Base-by-base conservation (phyloP, 345 rosid species). In the Erodium maritimum region DNA sequence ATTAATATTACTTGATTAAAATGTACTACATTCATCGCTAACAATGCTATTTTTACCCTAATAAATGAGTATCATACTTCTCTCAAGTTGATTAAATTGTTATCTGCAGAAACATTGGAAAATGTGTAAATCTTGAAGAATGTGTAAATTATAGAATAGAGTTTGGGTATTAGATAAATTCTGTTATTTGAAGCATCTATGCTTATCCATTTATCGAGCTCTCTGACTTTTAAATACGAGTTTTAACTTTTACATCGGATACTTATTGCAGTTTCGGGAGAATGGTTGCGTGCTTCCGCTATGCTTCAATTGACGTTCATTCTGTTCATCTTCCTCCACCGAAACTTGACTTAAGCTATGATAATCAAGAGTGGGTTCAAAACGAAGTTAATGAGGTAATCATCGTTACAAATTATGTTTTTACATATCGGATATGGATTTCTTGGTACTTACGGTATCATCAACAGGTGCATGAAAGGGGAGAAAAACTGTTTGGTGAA, bases 231-330 rank as follows among this genome's bases (percentile, higher is more conserved):
- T 13, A 12, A 37, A 37, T 23, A 48, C 25, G n/a, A n/a, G n/a
- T n/a, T n/a, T n/a, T n/a, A n/a, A n/a, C n/a, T n/a, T n/a, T n/a
- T n/a, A n/a, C n/a, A n/a, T n/a, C n/a, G n/a, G n/a, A n/a, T n/a
- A n/a, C n/a, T n/a, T n/a, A n/a, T 23, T 82, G 80, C 81, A 93
- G 99, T 58, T 89, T 83, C 59, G 99, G 96, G 70, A 75, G 72
- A 72, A 93, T 83, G 95, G 95, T 89, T 69, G 96, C 99, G 70
- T 93, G 99, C 78, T 93, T 93, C 71, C 82, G 90, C 60, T 93
- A 93, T 80, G 99, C 96, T 61, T 75, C 96, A 52, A 93, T 93
- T 67, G 63, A 77, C 68, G 87, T 89, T 69, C 79, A 79, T 69
- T 82, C 96, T 48, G 97, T 93, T 59, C 77, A 66, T 65, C 87